Evolutionary conservation across 768 basidiomycete genomes (phyloP), one percentile per base, ranked within the genome.

Genomic region (Saitozyma sp.): DNA sequence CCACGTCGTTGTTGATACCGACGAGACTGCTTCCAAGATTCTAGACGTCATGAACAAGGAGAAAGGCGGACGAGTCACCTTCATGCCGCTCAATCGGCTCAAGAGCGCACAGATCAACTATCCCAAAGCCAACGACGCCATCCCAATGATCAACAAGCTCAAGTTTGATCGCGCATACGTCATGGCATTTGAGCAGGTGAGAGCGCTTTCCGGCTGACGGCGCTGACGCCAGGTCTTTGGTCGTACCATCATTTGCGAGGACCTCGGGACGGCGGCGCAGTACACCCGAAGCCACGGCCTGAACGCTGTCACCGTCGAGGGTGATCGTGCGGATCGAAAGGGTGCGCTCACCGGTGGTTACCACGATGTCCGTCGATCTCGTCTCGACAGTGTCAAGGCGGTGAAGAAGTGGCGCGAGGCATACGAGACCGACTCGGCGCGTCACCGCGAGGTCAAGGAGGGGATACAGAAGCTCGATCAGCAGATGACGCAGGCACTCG

Each of bases 1-100:
- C 82, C 95, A 99, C 71, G 89, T 98, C 46, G 95, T 98, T 0
- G 95, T 98, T 63, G 95, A 99, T 76, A 90, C 85, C n/a, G 96
- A 98, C 74, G 89, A 88, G 49, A 98, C 93, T 0, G 96, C 93
- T 0, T 88, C 88, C 2, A 86, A 85, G 74, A 87, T 98, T n/a
- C 86, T 99, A 11, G 90, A 96, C 17, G 83, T 89, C 67, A 97
- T 99, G 95, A 82, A 93, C 70, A 87, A 87, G 73, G 93, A 98
- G 77, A 91, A 90, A 77, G 89, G 87, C 10, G 96, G 95, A 2
- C 88, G 96, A 55, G 90, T 99, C 8, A 99, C 96, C 0, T 97
- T 98, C 81, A 94, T 99, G 89, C 96, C 96, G 17, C 85, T 99
- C 46, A 98, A 98, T 79, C 89, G 96, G 13, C 86, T 99, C 62